Percentiles rank a stretch among this genome's conserved stretches.
Conservation (phyloP, 2,329 filamentous ascomycete species). For the Coniochaeta sp. region DNA sequence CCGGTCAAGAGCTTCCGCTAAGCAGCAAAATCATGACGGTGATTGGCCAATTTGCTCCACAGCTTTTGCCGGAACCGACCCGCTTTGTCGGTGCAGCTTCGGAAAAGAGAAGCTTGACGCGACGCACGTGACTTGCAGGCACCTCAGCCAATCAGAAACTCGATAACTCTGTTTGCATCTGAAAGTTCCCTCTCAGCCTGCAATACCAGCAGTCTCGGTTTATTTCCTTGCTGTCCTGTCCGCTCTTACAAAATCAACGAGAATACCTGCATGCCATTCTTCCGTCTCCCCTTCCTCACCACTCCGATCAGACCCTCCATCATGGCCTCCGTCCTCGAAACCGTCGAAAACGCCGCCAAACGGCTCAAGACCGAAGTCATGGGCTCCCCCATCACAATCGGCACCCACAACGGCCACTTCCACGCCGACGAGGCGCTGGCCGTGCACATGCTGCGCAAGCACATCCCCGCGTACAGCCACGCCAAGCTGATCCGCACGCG, state of each 20-base stretch:
- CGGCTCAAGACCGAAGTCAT: conserved; percentile 65
- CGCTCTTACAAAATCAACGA: too few relatives aligned
- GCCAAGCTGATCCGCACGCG: conserved; percentile 79
- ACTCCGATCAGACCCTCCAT: neutral
- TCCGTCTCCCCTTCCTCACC: neutral
- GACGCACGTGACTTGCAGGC: neutral
- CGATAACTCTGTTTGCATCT: neutral
- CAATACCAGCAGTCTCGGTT: neutral
- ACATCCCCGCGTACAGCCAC: conserved; percentile 66
- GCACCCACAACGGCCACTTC: conserved; percentile 93
- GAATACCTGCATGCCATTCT: neutral
- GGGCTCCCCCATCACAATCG: conserved; percentile 57
- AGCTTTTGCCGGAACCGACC: neutral
- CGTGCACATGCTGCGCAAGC: conserved; percentile 87
- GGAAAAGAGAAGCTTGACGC: neutral
- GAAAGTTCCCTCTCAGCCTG: neutral
- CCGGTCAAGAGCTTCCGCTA: neutral
- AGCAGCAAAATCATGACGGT: neutral
- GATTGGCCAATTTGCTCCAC: neutral
- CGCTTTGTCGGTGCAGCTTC: neutral
- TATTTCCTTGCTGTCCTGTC: too few relatives aligned
- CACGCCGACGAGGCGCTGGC: conserved; percentile 97
- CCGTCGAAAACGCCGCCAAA: conserved; percentile 70
- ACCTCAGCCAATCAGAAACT: neutral
- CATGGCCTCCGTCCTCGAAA: conserved; percentile 24